A percentile compares a stretch with the other conserved stretches of the same genome.
Conservation (phyloP, 805 yeast genomes). For the Wickerhamomyces xylosicus region DNA sequence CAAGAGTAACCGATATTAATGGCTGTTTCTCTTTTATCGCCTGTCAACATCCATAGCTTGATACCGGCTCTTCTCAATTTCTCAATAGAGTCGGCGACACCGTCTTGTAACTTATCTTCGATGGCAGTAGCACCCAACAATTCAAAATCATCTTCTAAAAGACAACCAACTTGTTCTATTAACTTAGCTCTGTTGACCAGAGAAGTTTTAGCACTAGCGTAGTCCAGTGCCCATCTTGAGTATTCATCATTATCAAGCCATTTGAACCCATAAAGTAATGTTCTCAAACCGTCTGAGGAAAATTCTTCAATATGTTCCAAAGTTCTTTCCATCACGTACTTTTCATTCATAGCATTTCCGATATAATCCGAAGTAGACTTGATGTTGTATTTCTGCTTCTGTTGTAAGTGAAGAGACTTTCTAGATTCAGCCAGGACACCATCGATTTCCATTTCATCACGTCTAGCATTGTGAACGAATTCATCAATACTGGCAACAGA, state of each 20-base stretch:
- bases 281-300: constrained; percentile 90
- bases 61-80: constrained; percentile 89
- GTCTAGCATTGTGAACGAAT: constrained; percentile 29
- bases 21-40: constrained; percentile 97
- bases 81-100: constrained; percentile 94
- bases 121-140: constrained; percentile 92
- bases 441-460: constrained; percentile 41
- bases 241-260: constrained; percentile 57
- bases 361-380: constrained; percentile 23
- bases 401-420: constrained; percentile 50
- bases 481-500: constrained; percentile 38
- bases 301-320: constrained; percentile 88
- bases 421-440: constrained; percentile 43
- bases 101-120: constrained; percentile 92
- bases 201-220: constrained; percentile 69
- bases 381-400: constrained; percentile 39
- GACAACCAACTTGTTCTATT: constrained; percentile 64
- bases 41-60: constrained; percentile 96
- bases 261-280: constrained; percentile 72
- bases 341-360: constrained; percentile 54
- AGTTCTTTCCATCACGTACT: constrained; percentile 71
- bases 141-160: constrained; percentile 57
- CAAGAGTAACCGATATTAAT: constrained; percentile 95
- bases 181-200: constrained; percentile 52
- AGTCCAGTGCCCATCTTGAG: constrained; percentile 54